phyloP scores from a whole-genome alignment of 768 basidiomycete genomes.

The Podaxis carcinomalis region DNA sequence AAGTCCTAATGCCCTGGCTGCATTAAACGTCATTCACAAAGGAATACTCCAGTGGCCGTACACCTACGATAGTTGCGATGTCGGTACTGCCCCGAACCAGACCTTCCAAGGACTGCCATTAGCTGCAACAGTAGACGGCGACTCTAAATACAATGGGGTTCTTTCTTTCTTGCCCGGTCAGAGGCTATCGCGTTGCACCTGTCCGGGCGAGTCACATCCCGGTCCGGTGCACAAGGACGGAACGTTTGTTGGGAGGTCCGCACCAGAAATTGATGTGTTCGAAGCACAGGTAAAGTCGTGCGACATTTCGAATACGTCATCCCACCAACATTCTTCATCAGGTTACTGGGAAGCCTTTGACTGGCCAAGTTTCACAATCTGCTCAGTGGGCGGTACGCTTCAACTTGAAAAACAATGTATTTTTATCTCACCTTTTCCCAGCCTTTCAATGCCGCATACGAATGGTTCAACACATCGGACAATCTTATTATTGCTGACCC shows the following conservation, averaged over 20 bases:
- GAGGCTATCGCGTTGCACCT: slow-evolving; percentile 84
- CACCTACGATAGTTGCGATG: slow-evolving; percentile 82
- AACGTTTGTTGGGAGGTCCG: slow-evolving; percentile 72
- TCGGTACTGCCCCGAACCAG: slow-evolving; percentile 91
- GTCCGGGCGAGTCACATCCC: slow-evolving; percentile 79
- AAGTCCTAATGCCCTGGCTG: slow-evolving; percentile 13
- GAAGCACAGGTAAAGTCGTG: slow-evolving; percentile 61
- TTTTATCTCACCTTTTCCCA: slow-evolving; percentile 20
- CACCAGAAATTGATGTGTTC: slow-evolving; percentile 90
- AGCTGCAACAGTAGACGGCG: slow-evolving; percentile 60
- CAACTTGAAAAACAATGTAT: slow-evolving; percentile 1
- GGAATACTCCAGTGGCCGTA: slow-evolving; percentile 62
- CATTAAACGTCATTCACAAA: slow-evolving; percentile 5
- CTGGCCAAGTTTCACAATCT: slow-evolving; percentile 73
- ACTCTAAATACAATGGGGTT: slow-evolving; percentile 41
- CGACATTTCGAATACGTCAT: background rate
- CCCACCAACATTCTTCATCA: slow-evolving; percentile 11
- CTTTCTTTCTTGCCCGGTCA: slow-evolving; percentile 89
- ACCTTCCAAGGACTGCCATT: slow-evolving; percentile 60
- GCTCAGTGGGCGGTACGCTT: slow-evolving; percentile 72
- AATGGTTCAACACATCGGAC: slow-evolving; percentile 60
- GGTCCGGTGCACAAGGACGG: slow-evolving; percentile 79
- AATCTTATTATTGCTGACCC: slow-evolving; percentile 56
- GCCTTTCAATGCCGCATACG: slow-evolving; percentile 76
- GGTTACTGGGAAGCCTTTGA: slow-evolving; percentile 30